Conservation (phyloP, 345 rosid genomes). For the Arabis alpina region DNA sequence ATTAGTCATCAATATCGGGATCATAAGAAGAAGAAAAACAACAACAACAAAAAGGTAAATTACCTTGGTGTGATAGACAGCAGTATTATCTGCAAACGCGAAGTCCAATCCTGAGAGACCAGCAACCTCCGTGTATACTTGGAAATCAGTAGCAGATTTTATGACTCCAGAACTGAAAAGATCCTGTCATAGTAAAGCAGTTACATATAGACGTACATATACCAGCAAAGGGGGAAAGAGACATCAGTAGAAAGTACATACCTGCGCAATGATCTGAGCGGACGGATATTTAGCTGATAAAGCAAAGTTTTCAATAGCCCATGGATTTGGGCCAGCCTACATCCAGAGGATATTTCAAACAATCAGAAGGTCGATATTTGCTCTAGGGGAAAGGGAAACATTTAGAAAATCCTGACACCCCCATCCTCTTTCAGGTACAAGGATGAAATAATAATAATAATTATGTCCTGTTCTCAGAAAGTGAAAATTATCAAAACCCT, state of each 20-base stretch:
- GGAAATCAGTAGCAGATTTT: constrained; percentile 90
- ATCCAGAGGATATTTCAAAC: constrained; percentile 17
- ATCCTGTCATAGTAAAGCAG: constrained; percentile 64
- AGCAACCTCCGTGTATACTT: constrained; percentile 86
- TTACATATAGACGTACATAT: constrained; percentile 11
- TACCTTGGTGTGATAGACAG: constrained; percentile 97
- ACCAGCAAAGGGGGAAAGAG: constrained; percentile 11
- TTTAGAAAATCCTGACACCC: too few species aligned
- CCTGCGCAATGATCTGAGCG: constrained; percentile 79
- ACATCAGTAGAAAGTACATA: constrained; percentile 36
- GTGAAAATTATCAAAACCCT: too few species aligned
- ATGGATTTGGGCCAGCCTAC: constrained; percentile 91
- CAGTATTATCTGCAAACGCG: constrained; percentile 80
- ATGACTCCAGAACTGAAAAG: constrained; percentile 75
- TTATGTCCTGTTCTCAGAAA: too few species aligned
- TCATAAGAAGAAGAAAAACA: constrained; percentile 14
- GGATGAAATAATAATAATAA: too few species aligned
- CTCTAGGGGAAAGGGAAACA: too few species aligned
- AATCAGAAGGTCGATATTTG: too few species aligned
- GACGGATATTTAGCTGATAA: constrained; percentile 84
- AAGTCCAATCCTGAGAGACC: constrained; percentile 98
- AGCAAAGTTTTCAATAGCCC: constrained; percentile 92
- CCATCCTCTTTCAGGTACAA: too few species aligned
- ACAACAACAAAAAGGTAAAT: constrained; percentile 1
- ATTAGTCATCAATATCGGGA: constrained; percentile 7